These are phyloP conservation scores for Laetiporus sulphureus DNA, from an alignment of 1,284 basidiomycete species.

Conservation along the genomic window DNA sequence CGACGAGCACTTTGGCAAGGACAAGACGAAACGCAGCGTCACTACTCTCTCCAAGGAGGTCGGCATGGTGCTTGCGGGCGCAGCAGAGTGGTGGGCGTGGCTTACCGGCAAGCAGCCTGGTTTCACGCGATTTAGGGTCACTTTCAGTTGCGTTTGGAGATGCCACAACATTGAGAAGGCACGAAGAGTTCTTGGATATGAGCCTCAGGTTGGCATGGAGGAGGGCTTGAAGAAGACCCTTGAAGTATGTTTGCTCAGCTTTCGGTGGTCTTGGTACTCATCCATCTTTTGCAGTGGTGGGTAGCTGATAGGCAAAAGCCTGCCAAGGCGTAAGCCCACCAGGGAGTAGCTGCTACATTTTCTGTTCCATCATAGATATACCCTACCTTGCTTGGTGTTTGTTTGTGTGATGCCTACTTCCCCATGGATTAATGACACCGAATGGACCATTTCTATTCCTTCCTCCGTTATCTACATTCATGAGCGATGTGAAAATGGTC, in stretches of 20 bases:
- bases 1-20: constrained; percentile 38
- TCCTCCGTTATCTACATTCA: neutral
- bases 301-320: constrained; percentile 15
- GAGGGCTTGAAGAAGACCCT: constrained; percentile 83
- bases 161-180: constrained; percentile 98
- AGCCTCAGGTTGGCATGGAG: constrained; percentile 84
- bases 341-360: neutral
- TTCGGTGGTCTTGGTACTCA: neutral
- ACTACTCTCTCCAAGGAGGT: constrained; percentile 59
- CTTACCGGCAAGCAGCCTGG: constrained; percentile 77
- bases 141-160: constrained; percentile 66
- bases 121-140: constrained; percentile 87
- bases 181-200: constrained; percentile 86
- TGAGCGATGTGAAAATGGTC: too few species aligned
- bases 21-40: constrained; percentile 20
- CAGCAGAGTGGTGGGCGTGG: constrained; percentile 74
- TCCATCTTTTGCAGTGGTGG: constrained; percentile 15
- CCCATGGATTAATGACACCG: too few species aligned
- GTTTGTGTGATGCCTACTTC: too few species aligned
- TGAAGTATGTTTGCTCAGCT: constrained; percentile 42
- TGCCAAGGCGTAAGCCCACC: constrained; percentile 13
- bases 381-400: neutral
- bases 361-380: neutral
- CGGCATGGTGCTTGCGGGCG: constrained; percentile 65
- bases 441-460: neutral